A percentile compares a stretch with the other conserved stretches of the same genome.
Conservation (phyloP, 495 filamentous ascomycete genomes). For the Cercophora scortea region DNA sequence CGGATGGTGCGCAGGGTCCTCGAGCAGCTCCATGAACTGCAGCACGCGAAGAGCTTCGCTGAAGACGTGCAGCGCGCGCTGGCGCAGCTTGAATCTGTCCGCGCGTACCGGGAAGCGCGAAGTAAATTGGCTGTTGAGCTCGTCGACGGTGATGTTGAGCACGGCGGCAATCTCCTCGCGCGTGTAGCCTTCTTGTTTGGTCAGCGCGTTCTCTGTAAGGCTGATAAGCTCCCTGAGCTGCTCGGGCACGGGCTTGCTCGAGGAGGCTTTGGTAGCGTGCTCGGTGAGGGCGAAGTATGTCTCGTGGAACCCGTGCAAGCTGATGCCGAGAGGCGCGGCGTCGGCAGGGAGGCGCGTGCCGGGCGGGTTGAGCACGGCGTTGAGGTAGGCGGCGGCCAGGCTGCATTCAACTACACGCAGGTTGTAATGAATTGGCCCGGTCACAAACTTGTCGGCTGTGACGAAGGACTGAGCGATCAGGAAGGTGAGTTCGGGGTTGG, state of each 20-base stretch:
- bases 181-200: constrained; percentile 76
- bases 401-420: constrained; percentile 93
- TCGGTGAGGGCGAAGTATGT: constrained; percentile 61
- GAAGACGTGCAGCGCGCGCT: constrained; percentile 85
- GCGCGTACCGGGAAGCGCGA: constrained; percentile 81
- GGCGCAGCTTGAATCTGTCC: constrained; percentile 77
- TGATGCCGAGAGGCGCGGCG: constrained; percentile 73
- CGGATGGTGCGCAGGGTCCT: constrained; percentile 25
- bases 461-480: constrained; percentile 93
- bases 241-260: constrained; percentile 20
- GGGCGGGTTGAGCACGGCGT: constrained; percentile 44
- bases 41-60: constrained; percentile 81
- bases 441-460: constrained; percentile 87
- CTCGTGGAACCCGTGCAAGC: constrained; percentile 79
- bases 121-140: constrained; percentile 68
- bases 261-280: constrained; percentile 13
- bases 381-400: constrained; percentile 66
- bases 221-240: constrained; percentile 65
- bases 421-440: constrained; percentile 90
- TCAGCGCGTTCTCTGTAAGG: constrained; percentile 54
- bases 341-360: constrained; percentile 65
- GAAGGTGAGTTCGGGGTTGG: constrained; percentile 77
- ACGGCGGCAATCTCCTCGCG: constrained; percentile 74
- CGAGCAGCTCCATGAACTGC: constrained; percentile 68
- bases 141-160: constrained; percentile 57